A percentile compares a stretch with the other conserved stretches of the same genome.
These are phyloP conservation scores for Syzygium malaccense DNA, from an alignment of 441 rosid species.

Conservation along the genomic window DNA sequence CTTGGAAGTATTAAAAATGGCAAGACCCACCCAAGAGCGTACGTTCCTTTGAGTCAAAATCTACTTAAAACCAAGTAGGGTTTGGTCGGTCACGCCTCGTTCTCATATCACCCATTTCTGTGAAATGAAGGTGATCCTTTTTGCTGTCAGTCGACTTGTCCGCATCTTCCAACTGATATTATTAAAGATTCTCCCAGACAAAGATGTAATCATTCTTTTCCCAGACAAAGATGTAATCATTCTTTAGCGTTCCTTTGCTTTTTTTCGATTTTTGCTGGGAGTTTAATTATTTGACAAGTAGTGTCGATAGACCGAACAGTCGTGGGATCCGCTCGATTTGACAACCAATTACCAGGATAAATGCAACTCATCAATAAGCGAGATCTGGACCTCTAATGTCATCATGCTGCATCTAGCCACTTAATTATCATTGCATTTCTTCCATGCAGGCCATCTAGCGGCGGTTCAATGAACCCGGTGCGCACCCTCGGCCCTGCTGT, in stretches of 20 bases:
- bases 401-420: neutral
- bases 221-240: neutral
- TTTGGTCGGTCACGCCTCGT: neutral
- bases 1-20: neutral
- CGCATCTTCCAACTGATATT: neutral
- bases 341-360: neutral
- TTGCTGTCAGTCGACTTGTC: neutral
- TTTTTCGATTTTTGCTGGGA: neutral
- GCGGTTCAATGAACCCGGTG: conserved; percentile 96
- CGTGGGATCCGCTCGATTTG: neutral
- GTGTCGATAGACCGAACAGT: neutral
- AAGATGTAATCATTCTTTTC: neutral
- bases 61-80: neutral
- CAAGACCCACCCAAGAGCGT: neutral
- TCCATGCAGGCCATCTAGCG: conserved; percentile 60
- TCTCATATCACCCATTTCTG: neutral
- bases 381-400: neutral
- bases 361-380: neutral
- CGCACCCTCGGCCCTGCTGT: conserved; percentile 91
- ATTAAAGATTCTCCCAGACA: neutral
- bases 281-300: neutral
- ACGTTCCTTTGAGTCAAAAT: neutral
- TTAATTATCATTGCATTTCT: neutral
- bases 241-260: neutral
- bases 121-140: neutral